A percentile compares a stretch with the other conserved stretches of the same genome.
Evolutionary conservation across 2,329 filamentous ascomycete genomes (phyloP).

Genomic region (Fusarium sarcochroum): DNA sequence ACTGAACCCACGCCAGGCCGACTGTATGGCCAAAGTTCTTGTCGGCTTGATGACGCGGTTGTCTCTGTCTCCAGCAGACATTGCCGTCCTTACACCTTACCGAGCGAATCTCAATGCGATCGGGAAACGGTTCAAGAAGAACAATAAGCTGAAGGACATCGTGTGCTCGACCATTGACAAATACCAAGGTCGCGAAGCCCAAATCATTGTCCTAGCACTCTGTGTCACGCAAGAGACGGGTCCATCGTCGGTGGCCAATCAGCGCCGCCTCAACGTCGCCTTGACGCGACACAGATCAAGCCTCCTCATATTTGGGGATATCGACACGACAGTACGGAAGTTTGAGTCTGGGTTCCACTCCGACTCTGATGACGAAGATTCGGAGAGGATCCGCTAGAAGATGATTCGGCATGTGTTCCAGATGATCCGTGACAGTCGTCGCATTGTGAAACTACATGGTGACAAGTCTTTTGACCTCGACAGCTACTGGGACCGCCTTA

Average conservation of each 20-base stretch:
- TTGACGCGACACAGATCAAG: constrained; percentile 8
- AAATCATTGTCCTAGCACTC: neutral
- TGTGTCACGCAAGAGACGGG: neutral
- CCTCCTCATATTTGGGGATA: constrained; percentile 6
- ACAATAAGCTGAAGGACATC: fast-evolving
- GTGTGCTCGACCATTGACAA: neutral
- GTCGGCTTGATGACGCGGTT: neutral
- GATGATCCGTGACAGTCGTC: too few relatives aligned
- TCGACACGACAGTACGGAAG: too few relatives aligned
- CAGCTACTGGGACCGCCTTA: too few relatives aligned
- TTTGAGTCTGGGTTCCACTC: too few relatives aligned
- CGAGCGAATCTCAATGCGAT: neutral
- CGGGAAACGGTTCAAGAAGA: neutral
- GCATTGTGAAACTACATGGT: too few relatives aligned
- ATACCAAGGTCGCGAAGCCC: constrained; percentile 5
- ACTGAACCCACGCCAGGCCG: neutral
- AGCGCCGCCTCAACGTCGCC: neutral
- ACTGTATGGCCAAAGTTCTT: neutral
- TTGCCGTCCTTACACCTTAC: constrained; percentile 8
- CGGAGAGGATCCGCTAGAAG: too few relatives aligned
- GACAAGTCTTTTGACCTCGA: too few relatives aligned
- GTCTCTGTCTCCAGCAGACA: neutral
- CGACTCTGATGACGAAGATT: too few relatives aligned
- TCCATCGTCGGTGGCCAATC: neutral
- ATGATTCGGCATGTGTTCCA: too few relatives aligned